A percentile compares a stretch with the other conserved stretches of the same genome.
These are phyloP conservation scores for Achlya hypogyna DNA, from an alignment of 352 stramenopile genomes.

Conservation along the genomic window DNA sequence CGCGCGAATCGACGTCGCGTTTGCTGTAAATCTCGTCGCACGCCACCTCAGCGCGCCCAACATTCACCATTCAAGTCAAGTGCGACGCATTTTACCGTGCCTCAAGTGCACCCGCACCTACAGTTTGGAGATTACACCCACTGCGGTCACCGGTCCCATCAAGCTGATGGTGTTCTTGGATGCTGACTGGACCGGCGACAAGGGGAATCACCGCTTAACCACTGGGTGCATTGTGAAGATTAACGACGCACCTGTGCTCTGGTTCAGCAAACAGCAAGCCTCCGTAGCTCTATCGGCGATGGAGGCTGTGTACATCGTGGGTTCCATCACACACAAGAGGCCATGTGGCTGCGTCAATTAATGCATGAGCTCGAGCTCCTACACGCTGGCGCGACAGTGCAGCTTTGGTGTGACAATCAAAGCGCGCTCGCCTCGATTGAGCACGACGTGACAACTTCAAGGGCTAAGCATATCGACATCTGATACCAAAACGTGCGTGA, in stretches of 20 bases:
- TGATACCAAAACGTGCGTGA: slow-evolving; percentile 26
- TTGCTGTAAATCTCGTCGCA: too few relatives aligned
- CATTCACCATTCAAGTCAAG: too few relatives aligned
- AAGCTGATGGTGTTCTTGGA: too few relatives aligned
- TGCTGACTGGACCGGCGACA: slow-evolving; percentile 19
- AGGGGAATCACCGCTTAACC: slow-evolving; percentile 3
- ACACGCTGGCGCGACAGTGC: background rate
- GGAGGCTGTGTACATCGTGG: slow-evolving; percentile 21
- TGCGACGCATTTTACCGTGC: too few relatives aligned
- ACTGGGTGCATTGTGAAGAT: slow-evolving; percentile 16
- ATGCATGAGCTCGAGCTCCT: background rate
- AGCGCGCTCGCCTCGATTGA: background rate
- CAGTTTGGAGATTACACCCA: too few relatives aligned
- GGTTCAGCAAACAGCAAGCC: background rate
- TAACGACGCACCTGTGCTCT: slow-evolving; percentile 1
- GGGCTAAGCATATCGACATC: slow-evolving; percentile 29
- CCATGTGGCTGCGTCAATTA: background rate
- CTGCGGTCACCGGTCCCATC: too few relatives aligned
- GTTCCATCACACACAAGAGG: background rate
- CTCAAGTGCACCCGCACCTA: too few relatives aligned
- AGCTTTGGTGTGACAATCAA: background rate
- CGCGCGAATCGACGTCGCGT: too few relatives aligned
- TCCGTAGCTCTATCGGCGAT: slow-evolving; percentile 19
- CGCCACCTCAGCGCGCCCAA: too few relatives aligned
- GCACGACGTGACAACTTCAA: background rate